A percentile compares a stretch with the other conserved stretches of the same genome.
Conservation (phyloP, 331 rosid genomes). For the Acacia concinna region DNA sequence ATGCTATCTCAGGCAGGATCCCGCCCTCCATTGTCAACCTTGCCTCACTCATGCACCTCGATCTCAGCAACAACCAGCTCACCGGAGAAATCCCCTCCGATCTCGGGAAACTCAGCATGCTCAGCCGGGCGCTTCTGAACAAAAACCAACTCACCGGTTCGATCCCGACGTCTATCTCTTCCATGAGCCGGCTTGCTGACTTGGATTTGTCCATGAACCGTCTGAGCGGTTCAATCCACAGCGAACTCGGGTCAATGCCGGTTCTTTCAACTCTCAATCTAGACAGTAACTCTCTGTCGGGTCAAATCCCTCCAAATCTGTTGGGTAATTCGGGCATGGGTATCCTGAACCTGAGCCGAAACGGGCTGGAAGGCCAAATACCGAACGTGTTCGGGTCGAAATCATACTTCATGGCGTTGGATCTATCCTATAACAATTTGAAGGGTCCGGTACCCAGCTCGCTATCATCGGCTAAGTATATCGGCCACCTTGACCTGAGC, state of each 20-base stretch:
- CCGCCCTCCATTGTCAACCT: conserved; percentile 54
- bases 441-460: conserved; percentile 75
- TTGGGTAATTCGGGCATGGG: conserved; percentile 67
- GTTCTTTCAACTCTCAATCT: conserved; percentile 73
- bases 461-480: conserved; percentile 57
- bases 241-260: conserved; percentile 63
- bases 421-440: conserved; percentile 63
- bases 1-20: conserved; percentile 56
- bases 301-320: conserved; percentile 58
- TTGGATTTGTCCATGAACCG: conserved; percentile 70
- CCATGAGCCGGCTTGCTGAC: conserved; percentile 74
- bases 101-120: conserved; percentile 59
- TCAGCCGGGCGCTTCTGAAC: conserved; percentile 66
- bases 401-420: conserved; percentile 83
- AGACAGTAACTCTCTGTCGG: conserved; percentile 66
- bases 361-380: conserved; percentile 60
- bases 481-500: conserved; percentile 86
- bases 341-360: conserved; percentile 77
- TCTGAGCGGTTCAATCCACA: conserved; percentile 58
- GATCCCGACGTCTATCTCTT: conserved; percentile 49
- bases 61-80: conserved; percentile 63
- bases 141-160: conserved; percentile 65
- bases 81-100: conserved; percentile 60
- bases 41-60: conserved; percentile 63
- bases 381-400: conserved; percentile 65